A percentile compares a stretch with the other conserved stretches of the same genome.
Evolutionary conservation across 129 eudicot species (phyloP).

Genomic region (Helianthus tuberosus): DNA sequence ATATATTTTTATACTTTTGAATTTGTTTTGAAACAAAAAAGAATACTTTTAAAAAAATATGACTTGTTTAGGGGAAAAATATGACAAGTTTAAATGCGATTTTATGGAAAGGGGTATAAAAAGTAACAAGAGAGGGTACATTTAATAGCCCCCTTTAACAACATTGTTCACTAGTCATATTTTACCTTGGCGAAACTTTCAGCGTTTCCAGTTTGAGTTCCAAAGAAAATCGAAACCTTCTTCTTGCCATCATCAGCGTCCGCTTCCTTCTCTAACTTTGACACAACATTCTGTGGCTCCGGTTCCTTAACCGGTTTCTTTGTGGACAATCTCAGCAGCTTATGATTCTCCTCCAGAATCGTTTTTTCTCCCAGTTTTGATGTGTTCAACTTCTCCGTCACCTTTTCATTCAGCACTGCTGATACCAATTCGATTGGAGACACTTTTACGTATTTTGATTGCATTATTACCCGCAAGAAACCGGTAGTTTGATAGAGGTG

Average conservation of each 20-base stretch:
- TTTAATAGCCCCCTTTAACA: no score
- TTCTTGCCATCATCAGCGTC: conserved; percentile 82
- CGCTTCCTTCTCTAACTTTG: conserved; percentile 42
- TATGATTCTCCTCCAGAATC: conserved; percentile 49
- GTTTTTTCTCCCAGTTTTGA: conserved; percentile 42
- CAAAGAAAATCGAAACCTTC: conserved; percentile 75
- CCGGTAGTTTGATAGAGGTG: neutral
- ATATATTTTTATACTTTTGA: no score
- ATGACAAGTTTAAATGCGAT: no score
- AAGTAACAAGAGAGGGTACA: no score
- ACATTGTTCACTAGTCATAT: neutral
- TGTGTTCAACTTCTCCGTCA: conserved; percentile 33
- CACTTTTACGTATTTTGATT: conserved; percentile 55
- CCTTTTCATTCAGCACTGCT: conserved; percentile 58
- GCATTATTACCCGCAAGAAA: conserved; percentile 39
- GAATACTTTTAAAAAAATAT: no score
- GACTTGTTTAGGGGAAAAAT: no score
- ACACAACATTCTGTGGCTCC: conserved; percentile 37
- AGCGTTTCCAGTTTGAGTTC: conserved; percentile 97
- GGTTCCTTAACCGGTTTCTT: conserved; percentile 37
- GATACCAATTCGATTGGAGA: conserved; percentile 74
- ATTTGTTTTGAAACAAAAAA: no score
- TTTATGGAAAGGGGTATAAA: no score
- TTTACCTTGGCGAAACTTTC: conserved; percentile 96
- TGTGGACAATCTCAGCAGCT: conserved; percentile 49